Conservation (phyloP, 2,329 filamentous ascomycete species). For the Sordariomycetes sp. region DNA sequence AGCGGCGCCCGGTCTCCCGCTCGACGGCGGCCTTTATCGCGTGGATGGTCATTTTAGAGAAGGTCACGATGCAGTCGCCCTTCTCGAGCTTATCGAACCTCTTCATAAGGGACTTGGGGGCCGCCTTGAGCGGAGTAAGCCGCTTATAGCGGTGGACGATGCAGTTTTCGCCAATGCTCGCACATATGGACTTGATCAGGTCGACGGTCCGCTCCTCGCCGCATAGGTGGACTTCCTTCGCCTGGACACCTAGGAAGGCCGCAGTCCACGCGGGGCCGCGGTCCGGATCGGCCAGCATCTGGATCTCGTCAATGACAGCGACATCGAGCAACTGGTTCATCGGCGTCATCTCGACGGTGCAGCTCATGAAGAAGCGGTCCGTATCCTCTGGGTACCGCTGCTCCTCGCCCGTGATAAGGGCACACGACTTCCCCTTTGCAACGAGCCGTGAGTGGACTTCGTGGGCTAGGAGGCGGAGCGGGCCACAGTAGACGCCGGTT, state of each 20-base stretch:
- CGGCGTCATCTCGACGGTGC: slow-evolving; percentile 83
- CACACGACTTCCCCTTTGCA: slow-evolving; percentile 66
- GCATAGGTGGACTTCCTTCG: slow-evolving; percentile 84
- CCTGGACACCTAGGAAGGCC: slow-evolving; percentile 76
- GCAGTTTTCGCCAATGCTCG: slow-evolving; percentile 70
- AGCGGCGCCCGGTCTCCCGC: slow-evolving; percentile 61
- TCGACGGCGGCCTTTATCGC: slow-evolving; percentile 71
- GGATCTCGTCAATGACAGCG: slow-evolving; percentile 95
- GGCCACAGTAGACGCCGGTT: slow-evolving; percentile 80
- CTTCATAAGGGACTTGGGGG: slow-evolving; percentile 50
- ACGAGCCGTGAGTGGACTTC: slow-evolving; percentile 87
- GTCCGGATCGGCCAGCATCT: slow-evolving; percentile 77
- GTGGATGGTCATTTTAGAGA: slow-evolving; percentile 76
- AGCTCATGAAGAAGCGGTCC: slow-evolving; percentile 58
- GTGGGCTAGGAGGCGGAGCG: slow-evolving; percentile 77
- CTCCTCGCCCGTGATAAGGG: slow-evolving; percentile 86
- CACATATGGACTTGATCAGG: slow-evolving; percentile 67
- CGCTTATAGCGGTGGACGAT: slow-evolving; percentile 76
- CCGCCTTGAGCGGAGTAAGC: slow-evolving; percentile 64
- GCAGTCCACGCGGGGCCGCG: slow-evolving; percentile 94
- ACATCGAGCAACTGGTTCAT: slow-evolving; percentile 59
- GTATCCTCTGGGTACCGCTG: slow-evolving; percentile 54
- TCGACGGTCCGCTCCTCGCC: slow-evolving; percentile 78
- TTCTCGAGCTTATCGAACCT: slow-evolving; percentile 62
- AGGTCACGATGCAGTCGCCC: slow-evolving; percentile 83